These are phyloP conservation scores for Tricholoma terreum DNA, from an alignment of 768 basidiomycete species.

Conservation along the genomic window DNA sequence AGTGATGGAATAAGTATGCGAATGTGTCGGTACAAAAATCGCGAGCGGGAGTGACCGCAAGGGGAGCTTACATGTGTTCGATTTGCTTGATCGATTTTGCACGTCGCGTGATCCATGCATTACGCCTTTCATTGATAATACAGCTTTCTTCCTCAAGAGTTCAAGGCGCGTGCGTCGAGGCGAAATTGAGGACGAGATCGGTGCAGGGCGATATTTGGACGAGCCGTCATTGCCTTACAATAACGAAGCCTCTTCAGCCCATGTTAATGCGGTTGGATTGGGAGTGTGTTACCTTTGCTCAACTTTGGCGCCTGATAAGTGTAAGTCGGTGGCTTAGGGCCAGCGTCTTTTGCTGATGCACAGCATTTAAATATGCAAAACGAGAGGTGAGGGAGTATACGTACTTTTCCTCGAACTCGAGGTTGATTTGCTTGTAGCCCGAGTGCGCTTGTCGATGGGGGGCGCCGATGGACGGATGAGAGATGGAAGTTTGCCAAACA, in stretches of 20 bases:
- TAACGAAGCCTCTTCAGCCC: too few relatives aligned
- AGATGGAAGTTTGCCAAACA: neutral
- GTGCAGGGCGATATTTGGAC: neutral
- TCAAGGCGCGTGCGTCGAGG: neutral
- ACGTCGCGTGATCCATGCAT: neutral
- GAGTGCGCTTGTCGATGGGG: neutral
- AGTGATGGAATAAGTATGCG: neutral
- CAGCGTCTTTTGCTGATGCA: neutral
- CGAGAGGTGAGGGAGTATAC: too few relatives aligned
- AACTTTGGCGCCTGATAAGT: neutral
- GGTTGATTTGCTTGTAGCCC: neutral
- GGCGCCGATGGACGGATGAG: neutral
- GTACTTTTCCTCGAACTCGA: neutral
- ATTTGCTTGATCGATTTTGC: neutral
- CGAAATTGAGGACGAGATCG: neutral
- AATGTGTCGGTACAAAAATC: neutral
- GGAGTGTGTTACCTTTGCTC: neutral
- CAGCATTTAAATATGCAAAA: neutral
- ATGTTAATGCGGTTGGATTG: neutral
- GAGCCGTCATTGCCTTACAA: neutral
- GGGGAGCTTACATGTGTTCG: too few relatives aligned
- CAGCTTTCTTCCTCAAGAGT: neutral
- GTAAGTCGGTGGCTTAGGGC: neutral
- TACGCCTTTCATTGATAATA: neutral
- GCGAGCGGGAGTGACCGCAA: neutral